Evolutionary conservation across 2,329 filamentous ascomycete species (phyloP).

Genomic region (Hypoxylon sp.): DNA sequence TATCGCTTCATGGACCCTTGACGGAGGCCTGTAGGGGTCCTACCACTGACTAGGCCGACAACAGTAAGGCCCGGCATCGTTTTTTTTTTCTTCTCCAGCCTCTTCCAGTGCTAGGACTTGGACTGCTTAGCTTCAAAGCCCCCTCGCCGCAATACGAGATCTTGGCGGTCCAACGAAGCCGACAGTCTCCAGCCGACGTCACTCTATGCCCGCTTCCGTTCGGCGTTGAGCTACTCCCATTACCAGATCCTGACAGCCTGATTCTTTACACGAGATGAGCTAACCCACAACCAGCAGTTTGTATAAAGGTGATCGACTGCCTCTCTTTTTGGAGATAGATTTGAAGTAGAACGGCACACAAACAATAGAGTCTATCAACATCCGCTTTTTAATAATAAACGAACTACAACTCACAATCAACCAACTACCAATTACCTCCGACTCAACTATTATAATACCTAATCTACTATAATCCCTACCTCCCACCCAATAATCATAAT

Average conservation of each 20-base stretch:
- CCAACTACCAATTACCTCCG: constrained; percentile 1
- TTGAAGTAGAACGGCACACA: constrained; percentile 22
- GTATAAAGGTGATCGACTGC: constrained; percentile 32
- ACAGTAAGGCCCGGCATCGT: constrained; percentile 21
- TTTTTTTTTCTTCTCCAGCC: constrained; percentile 28
- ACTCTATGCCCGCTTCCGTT: constrained; percentile 34
- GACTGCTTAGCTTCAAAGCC: constrained; percentile 24
- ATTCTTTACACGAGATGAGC: constrained; percentile 29
- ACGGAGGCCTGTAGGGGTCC: constrained; percentile 14
- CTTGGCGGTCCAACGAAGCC: constrained; percentile 41
- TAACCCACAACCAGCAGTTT: constrained; percentile 25
- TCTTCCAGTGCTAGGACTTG: constrained; percentile 21
- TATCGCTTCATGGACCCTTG: background rate
- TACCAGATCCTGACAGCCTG: constrained; percentile 39
- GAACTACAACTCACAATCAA: constrained; percentile 9
- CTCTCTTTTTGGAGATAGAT: background rate
- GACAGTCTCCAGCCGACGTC: constrained; percentile 42
- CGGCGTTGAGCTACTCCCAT: constrained; percentile 18
- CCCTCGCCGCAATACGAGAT: constrained; percentile 47
- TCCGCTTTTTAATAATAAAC: constrained; percentile 16
- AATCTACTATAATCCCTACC: constrained; percentile 2
- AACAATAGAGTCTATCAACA: constrained; percentile 14
- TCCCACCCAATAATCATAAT: constrained; percentile 38
- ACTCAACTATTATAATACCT: constrained; percentile 4
- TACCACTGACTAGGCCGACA: constrained; percentile 14